Evolutionary conservation across 1,284 basidiomycete species (phyloP), one percentile per base, ranked within the genome.

Genomic region (Fomitopsis palustris): DNA sequence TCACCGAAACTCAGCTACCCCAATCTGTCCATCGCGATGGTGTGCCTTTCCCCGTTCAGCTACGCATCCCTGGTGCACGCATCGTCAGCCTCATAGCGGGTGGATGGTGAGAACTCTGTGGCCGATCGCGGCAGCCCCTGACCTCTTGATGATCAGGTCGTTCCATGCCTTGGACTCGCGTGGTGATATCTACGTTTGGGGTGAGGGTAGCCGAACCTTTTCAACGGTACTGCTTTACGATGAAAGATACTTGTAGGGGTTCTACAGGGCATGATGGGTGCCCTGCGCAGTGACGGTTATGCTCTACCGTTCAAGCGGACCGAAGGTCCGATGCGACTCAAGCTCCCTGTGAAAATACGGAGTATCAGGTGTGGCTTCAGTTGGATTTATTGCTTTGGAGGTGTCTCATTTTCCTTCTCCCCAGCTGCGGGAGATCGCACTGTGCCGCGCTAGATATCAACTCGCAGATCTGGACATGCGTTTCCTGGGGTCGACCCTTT

Each of bases 161-260:
- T 92, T 92, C 70, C 86, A 91, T 68, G 90, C 89, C 2, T 72
- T 93, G 47, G 91, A 93, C 71, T 87, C 87, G 2, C 74, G 82
- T 54, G 93, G 93, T 9, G 75, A 77, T 35, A 75, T 95, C 10
- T 84, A 88, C 72, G 90, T 90, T n/a, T 95, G 93, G 92, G 93
- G 93, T 90, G 70, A 62, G 77, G 58, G 4, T 17, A 21, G 17
- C 19, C 21, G 5, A 19, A 4, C 19, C 10, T 10, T 23, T 37
- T n/a, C 35, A 37, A 1, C 45, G 6, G n/a, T 12, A 12, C 17
- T 47, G 14, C 10, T n/a, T 43, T 8, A 43, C 41, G 4, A 37
- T n/a, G n/a, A 4, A 27, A 5, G n/a, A 33, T 52, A 31, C 17
- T 55, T 37, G 14, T 27, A 90, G 88, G 89, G 38, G 82, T 84